A percentile compares a stretch with the other conserved stretches of the same genome.
These are phyloP conservation scores for Penicillium sp. DNA, from an alignment of 2,329 filamentous ascomycete genomes.

Conservation along the genomic window DNA sequence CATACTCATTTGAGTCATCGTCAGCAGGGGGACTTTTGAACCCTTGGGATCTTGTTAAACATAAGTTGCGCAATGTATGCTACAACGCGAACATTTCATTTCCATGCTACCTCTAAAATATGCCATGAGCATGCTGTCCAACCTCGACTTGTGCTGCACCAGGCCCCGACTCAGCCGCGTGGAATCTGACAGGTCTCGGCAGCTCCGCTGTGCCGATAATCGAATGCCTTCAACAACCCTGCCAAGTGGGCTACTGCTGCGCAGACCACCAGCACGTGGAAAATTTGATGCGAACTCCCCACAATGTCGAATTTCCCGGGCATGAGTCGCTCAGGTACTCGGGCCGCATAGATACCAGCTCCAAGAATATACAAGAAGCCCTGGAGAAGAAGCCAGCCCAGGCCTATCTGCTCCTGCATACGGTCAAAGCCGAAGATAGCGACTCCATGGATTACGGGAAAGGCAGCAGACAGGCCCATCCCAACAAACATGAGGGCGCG, in stretches of 20 bases:
- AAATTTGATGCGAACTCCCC: constrained; percentile 94
- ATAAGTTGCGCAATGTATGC: constrained; percentile 4
- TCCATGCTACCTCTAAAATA: constrained; percentile 19
- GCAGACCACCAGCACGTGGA: constrained; percentile 82
- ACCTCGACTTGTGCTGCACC: constrained; percentile 15
- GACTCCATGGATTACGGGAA: constrained; percentile 79
- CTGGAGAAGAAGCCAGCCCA: constrained; percentile 77
- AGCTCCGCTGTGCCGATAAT: constrained; percentile 69
- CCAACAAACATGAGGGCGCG: constrained; percentile 85
- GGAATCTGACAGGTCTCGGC: constrained; percentile 51
- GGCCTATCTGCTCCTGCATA: constrained; percentile 71
- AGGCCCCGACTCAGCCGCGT: constrained; percentile 20
- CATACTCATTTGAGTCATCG: constrained; percentile 21
- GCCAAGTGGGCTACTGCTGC: constrained; percentile 79
- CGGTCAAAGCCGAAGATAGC: constrained; percentile 63
- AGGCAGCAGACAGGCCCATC: constrained; percentile 77
- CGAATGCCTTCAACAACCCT: constrained; percentile 79
- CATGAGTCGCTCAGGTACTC: constrained; percentile 76
- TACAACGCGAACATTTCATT: constrained; percentile 18
- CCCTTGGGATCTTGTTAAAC: constrained; percentile 4
- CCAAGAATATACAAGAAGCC: constrained; percentile 83
- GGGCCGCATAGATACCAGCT: constrained; percentile 77
- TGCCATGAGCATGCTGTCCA: constrained; percentile 27
- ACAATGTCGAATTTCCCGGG: constrained; percentile 85
- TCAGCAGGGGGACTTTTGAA: constrained; percentile 22